A percentile compares a stretch with the other conserved stretches of the same genome.
These are phyloP conservation scores for Aspergillus arachidicola DNA, from an alignment of 2,329 filamentous ascomycete genomes.

Conservation along the genomic window DNA sequence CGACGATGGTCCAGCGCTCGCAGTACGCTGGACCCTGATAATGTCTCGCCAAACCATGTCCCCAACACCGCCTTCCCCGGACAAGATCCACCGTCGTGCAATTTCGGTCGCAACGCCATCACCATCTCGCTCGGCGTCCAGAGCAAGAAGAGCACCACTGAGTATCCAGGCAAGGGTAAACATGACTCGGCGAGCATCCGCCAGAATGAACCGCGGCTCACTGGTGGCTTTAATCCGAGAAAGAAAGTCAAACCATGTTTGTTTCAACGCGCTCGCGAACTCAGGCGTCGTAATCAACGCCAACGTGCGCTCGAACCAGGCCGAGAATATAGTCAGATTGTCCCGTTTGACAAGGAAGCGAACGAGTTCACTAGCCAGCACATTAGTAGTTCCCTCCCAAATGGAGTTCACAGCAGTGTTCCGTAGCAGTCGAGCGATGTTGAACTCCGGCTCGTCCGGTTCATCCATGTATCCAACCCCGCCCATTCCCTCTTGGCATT, in stretches of 20 bases:
- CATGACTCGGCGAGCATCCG: constrained; percentile 37
- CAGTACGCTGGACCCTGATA: not conserved
- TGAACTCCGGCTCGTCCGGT: constrained; percentile 60
- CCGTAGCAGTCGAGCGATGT: constrained; percentile 66
- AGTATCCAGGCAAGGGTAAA: constrained; percentile 42
- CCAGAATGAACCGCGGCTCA: constrained; percentile 25
- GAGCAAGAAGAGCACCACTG: constrained; percentile 36
- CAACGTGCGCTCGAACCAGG: constrained; percentile 47
- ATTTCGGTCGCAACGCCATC: constrained; percentile 37
- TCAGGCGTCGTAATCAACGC: constrained; percentile 13
- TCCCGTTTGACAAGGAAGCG: constrained; percentile 33
- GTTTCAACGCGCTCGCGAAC: constrained; percentile 12
- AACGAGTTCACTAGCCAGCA: constrained; percentile 60
- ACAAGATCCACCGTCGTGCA: constrained; percentile 40
- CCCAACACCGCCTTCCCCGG: constrained; percentile 33
- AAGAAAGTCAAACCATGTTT: constrained; percentile 22
- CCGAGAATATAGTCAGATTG: constrained; percentile 34
- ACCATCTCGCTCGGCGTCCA: constrained; percentile 41
- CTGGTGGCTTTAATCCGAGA: constrained; percentile 16
- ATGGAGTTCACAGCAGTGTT: constrained; percentile 62
- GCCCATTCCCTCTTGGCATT: constrained; percentile 43
- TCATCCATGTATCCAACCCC: constrained; percentile 46
- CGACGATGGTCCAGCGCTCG: not conserved
- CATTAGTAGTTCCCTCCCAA: constrained; percentile 74
- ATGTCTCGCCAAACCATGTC: constrained; percentile 31